These are phyloP conservation scores for Ogataea ramenticola DNA, from an alignment of 805 yeast species.

Conservation along the genomic window DNA sequence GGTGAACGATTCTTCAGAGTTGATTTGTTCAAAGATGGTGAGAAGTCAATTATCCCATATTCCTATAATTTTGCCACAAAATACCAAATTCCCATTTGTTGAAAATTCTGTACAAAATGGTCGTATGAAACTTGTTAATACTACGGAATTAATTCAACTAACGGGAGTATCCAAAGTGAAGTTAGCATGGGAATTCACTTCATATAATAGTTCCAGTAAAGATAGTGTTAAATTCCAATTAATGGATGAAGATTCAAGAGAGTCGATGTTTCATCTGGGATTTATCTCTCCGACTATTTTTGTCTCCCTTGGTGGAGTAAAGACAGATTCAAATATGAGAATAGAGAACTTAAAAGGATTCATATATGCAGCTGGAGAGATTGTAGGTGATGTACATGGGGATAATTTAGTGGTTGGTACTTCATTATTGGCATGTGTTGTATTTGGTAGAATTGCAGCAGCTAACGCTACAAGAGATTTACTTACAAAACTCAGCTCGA, in stretches of 20 bases:
- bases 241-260: not conserved
- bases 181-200: not conserved
- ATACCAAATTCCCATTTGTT: not conserved
- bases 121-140: not conserved
- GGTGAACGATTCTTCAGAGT: slow-evolving; percentile 2
- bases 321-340: slow-evolving; percentile 33
- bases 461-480: slow-evolving; percentile 25
- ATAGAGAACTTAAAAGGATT: slow-evolving; percentile 28
- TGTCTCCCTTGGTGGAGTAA: slow-evolving; percentile 51
- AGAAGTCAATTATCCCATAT: not conserved
- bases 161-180: not conserved
- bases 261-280: not conserved
- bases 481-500: slow-evolving; percentile 8
- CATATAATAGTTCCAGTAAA: not conserved
- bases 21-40: slow-evolving; percentile 7
- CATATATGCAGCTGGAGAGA: slow-evolving; percentile 59
- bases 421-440: slow-evolving; percentile 52
- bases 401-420: slow-evolving; percentile 55
- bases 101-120: not conserved
- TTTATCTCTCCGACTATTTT: slow-evolving; percentile 8
- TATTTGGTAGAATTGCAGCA: slow-evolving; percentile 50
- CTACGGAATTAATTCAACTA: not conserved
- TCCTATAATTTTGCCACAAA: not conserved
- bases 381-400: slow-evolving; percentile 66
- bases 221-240: not conserved